phyloP scores from a whole-genome alignment of 2,329 filamentous ascomycete species.

The Clonostachys chloroleuca region DNA sequence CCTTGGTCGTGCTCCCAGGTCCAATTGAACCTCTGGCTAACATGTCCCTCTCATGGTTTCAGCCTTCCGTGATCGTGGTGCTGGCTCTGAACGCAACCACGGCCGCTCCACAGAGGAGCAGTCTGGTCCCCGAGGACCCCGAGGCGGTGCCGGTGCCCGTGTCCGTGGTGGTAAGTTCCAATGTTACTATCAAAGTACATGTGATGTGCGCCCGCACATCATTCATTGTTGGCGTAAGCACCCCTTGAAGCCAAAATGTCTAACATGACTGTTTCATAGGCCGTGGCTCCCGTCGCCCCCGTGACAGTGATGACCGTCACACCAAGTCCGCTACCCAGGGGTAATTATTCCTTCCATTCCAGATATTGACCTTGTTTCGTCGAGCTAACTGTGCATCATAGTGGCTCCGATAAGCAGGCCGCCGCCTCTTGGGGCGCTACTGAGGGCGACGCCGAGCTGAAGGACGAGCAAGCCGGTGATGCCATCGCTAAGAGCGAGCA shows the following conservation, averaged over 20 bases:
- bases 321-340: constrained; percentile 30
- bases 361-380: neutral
- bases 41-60: constrained; percentile 2
- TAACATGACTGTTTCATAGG: constrained; percentile 22
- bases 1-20: constrained; percentile 1
- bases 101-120: constrained; percentile 69
- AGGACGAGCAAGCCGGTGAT: constrained; percentile 88
- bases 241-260: too few relatives aligned
- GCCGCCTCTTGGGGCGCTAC: constrained; percentile 85
- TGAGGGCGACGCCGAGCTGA: constrained; percentile 78
- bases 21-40: neutral
- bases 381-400: constrained; percentile 24
- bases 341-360: constrained; percentile 28
- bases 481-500: constrained; percentile 82
- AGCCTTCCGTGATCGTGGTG: constrained; percentile 90
- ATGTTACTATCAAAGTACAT: neutral
- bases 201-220: too few relatives aligned
- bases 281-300: constrained; percentile 47
- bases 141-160: constrained; percentile 61
- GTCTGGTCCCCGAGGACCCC: constrained; percentile 44
- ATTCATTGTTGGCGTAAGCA: too few relatives aligned
- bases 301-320: constrained; percentile 54
- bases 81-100: constrained; percentile 79
- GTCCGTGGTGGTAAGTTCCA: constrained; percentile 49
- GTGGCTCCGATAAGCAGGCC: constrained; percentile 81